Base-by-base conservation (phyloP, 129 eudicot genomes). In the Escallonia herrerae region DNA sequence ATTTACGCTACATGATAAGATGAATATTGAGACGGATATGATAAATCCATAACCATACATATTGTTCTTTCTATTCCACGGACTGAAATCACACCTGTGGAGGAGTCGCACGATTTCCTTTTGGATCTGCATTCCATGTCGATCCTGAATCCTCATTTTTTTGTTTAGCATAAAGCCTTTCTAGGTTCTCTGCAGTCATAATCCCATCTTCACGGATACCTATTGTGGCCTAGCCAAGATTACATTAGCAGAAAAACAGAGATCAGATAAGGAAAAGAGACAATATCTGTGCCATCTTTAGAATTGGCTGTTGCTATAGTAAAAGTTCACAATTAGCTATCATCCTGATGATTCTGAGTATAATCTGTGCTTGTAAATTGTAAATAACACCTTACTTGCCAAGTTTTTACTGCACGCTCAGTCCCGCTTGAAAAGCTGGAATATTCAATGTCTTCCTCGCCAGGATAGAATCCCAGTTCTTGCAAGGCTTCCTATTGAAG, bases 321-420 rank as follows among this genome's bases (percentile, higher is more conserved):
- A 12, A 60, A 45, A 68, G 8, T 11, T 58, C 62, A 58, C 8
- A 22, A 58, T 33, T 33, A 7, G 43, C 62, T 2, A 6, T 2
- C n/a, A 33, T 37, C 62, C 43, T 61, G n/a, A 38, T 43, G 47
- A 9, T 42, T 61, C 51, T 42, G 11, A 61, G 43, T 6, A 53
- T 2, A 11, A 13, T 51, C 15, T 40, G 4, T 40, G 56, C 38
- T 7, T 6, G 55, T 22, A 72, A 12, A 45, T n/a, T 62, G 39
- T 6, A 15, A 60, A 6, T 46, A 8, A 13, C 1, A 69, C 76
- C 91, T 43, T 78, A 91, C 98, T 84, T 91, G 98, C 98, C 98
- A 91, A 66, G 98, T 91, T 81, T 91, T 91, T 12, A 91, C 94
- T 61, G 98, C 98, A 44, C 95, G 82, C 65, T 87, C 91, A 7